Evolutionary conservation across 768 basidiomycete genomes (phyloP), one percentile per base, ranked within the genome.

Genomic region (Omphalotus guepiniiformis): DNA sequence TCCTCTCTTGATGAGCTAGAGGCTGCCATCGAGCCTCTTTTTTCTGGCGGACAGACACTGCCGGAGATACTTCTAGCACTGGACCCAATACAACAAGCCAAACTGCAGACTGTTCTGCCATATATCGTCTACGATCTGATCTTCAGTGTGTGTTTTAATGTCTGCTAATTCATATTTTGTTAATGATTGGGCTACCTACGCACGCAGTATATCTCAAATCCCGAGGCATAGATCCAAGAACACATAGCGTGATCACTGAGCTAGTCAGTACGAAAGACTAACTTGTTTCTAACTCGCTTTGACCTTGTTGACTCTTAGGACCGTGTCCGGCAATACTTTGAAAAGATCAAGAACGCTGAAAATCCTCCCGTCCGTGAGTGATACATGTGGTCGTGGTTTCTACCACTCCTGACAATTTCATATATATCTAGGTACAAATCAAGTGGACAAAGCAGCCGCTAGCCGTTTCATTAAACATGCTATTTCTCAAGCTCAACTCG

Each of bases 91-190:
- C 83, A 90, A 50, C 86, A 89, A 57, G 90, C 89, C 21, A 90
- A 91, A 63, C 64, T 92, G 2, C 86, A 93, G 53, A 82, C 83
- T 4, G 70, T 80, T 28, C 59, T 93, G 35, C 87, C 88, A n/a
- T 93, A 93, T 64, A 72, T 89, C 25, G 74, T 86, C 3, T 89
- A 93, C 58, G 89, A 92, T 63, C 74, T 93, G 8, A 68, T 91
- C n/a, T 91, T 90, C 66, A 83, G 91, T 91, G 53, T 53, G 83
- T 70, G 4, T 29, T 38, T 15, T 12, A 32, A 26, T 23, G 15
- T 15, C 27, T 32, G 3, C 47, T 4, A 6, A 40, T 27, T 28
- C 19, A 49, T 3, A 40, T 37, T 37, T 2, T 21, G 16, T 16
- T 36, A 13, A 34, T 47, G 3, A 37, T 39, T 32, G 30, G 30